Conservation (phyloP, 139 green algal genomes). For the Chlorella sp. region DNA sequence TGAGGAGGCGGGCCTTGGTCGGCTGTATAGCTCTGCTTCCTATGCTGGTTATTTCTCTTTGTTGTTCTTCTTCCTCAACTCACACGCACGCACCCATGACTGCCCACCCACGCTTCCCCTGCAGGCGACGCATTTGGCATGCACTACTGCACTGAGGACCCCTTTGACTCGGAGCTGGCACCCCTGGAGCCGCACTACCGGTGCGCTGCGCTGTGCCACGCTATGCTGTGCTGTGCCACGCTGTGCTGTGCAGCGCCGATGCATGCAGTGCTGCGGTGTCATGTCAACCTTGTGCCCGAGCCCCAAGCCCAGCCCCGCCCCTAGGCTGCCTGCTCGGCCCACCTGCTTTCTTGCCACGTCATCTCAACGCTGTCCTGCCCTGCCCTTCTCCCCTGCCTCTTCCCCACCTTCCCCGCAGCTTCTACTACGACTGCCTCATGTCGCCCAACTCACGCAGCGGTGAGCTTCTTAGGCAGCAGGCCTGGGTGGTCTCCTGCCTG, state of each 20-base stretch:
- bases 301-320: no score
- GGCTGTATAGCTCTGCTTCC: no score
- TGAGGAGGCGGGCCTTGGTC: no score
- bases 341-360: not conserved
- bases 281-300: no score
- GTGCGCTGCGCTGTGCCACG: not conserved
- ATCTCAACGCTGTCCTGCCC: not conserved
- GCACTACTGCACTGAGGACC: conserved; percentile 91
- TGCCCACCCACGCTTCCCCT: not conserved
- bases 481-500: no score
- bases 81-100: not conserved
- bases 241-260: no score
- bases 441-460: conserved; percentile 77
- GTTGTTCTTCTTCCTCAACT: no score
- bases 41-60: no score
- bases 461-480: no score
- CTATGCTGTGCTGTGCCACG: no score
- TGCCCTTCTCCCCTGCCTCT: not conserved
- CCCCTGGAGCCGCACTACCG: conserved; percentile 74
- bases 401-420: conserved; percentile 44
- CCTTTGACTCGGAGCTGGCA: conserved; percentile 75
- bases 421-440: conserved; percentile 99
- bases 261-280: no score
- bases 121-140: conserved; percentile 90
- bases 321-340: no score